Percentiles rank a stretch among this genome's conserved stretches.
These are phyloP conservation scores for Kluyveromyces starmeri DNA, from an alignment of 805 yeast genomes.

Conservation along the genomic window DNA sequence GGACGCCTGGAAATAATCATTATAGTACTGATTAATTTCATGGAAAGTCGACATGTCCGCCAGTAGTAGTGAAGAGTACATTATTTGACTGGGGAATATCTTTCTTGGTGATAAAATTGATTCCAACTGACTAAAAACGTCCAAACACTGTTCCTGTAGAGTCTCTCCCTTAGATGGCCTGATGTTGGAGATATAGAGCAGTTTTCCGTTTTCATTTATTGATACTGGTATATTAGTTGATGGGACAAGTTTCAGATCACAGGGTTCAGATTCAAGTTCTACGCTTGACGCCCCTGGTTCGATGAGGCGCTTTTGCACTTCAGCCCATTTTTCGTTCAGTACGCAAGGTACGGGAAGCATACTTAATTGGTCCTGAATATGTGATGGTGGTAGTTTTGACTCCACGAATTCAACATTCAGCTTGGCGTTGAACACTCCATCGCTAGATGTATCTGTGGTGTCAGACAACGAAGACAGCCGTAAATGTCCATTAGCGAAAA, in stretches of 20 bases:
- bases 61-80: constrained; percentile 53
- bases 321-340: constrained; percentile 19
- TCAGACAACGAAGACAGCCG: constrained; percentile 33
- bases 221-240: constrained; percentile 4
- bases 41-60: constrained; percentile 57
- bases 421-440: constrained; percentile 62
- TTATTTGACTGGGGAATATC: constrained; percentile 39
- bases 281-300: not conserved
- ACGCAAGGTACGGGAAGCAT: constrained; percentile 27
- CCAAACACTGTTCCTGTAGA: constrained; percentile 37
- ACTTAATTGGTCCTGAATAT: constrained; percentile 25
- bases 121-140: constrained; percentile 40
- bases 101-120: constrained; percentile 25
- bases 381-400: constrained; percentile 7
- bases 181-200: constrained; percentile 38
- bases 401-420: constrained; percentile 39
- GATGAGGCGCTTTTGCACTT: constrained; percentile 4
- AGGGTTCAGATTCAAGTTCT: not conserved
- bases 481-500: constrained; percentile 50
- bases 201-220: constrained; percentile 20
- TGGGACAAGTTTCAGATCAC: constrained; percentile 17
- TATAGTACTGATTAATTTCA: constrained; percentile 53
- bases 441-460: constrained; percentile 36
- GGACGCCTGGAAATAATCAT: constrained; percentile 36
- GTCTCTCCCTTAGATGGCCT: constrained; percentile 21